Conservation (phyloP, 192 early-diverging fungal species). For the Umbelopsis ramanniana region DNA sequence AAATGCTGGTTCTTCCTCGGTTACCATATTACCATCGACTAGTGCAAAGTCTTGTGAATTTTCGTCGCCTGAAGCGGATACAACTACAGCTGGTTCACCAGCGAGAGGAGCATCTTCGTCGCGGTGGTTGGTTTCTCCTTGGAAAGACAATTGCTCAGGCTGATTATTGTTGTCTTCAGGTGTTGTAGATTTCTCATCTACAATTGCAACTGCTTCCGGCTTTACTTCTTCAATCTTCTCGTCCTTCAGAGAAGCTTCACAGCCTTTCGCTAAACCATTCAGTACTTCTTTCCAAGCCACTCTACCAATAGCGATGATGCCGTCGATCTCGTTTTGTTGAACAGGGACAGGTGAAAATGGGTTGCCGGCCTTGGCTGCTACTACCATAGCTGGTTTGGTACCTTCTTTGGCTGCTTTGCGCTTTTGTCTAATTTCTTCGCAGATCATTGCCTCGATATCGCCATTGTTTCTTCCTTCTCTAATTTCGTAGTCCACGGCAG, state of each 20-base stretch:
- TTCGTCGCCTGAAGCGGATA: background rate
- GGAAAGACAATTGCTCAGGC: background rate
- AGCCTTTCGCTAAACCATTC: slow-evolving; percentile 43
- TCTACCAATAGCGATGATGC: slow-evolving; percentile 45
- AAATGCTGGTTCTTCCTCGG: slow-evolving; percentile 27
- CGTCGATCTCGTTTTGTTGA: slow-evolving; percentile 25
- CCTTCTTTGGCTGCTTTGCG: slow-evolving; percentile 32
- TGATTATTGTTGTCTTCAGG: background rate
- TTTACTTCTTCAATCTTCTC: slow-evolving; percentile 15
- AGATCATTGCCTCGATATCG: slow-evolving; percentile 40
- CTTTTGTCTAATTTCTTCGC: slow-evolving; percentile 37
- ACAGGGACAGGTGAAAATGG: slow-evolving; percentile 1
- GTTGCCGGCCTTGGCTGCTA: background rate
- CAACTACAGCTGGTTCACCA: slow-evolving; percentile 1
- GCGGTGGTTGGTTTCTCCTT: background rate
- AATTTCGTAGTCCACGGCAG: slow-evolving; percentile 52
- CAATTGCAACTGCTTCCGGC: background rate
- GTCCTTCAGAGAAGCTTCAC: slow-evolving; percentile 28
- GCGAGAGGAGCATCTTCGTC: background rate
- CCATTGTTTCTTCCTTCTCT: slow-evolving; percentile 40
- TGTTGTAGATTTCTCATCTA: background rate
- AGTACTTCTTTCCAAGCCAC: slow-evolving; percentile 43
- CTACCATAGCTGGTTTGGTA: background rate
- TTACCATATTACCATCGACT: background rate
- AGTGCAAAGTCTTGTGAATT: background rate